Evolutionary conservation across 306 rosid species (phyloP).

Genomic region (Lotus japonicus): DNA sequence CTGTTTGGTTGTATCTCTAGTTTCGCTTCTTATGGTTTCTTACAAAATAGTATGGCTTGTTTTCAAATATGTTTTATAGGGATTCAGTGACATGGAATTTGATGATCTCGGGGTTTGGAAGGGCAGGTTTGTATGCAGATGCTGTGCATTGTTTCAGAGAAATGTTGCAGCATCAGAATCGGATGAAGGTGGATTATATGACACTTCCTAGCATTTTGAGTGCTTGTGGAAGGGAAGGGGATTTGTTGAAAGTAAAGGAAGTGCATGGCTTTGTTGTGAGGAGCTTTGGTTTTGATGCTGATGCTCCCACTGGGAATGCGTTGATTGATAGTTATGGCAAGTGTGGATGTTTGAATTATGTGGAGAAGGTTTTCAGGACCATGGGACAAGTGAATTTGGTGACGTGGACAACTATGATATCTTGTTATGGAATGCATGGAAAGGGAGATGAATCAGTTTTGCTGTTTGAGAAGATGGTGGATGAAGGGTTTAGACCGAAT

Average conservation of each 20-base stretch:
- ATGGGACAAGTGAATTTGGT: slow-evolving; percentile 36
- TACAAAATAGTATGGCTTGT: not conserved
- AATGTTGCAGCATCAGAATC: slow-evolving; percentile 28
- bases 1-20: no score
- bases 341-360: slow-evolving; percentile 52
- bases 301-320: slow-evolving; percentile 52
- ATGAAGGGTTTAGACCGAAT: slow-evolving; percentile 46
- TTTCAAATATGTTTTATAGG: slow-evolving; percentile 37
- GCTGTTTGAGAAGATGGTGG: slow-evolving; percentile 43
- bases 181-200: slow-evolving; percentile 46
- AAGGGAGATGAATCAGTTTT: slow-evolving; percentile 49
- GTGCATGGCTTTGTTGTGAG: slow-evolving; percentile 46
- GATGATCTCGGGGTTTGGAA: slow-evolving; percentile 60
- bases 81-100: slow-evolving; percentile 51
- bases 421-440: slow-evolving; percentile 66
- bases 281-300: slow-evolving; percentile 26
- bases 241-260: slow-evolving; percentile 62
- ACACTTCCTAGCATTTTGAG: slow-evolving; percentile 55
- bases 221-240: slow-evolving; percentile 56
- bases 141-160: slow-evolving; percentile 43
- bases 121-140: slow-evolving; percentile 35
- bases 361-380: slow-evolving; percentile 45
- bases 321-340: slow-evolving; percentile 62
- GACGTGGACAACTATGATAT: slow-evolving; percentile 73
- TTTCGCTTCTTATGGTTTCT: no score